Conservation (phyloP, 768 basidiomycete genomes). For the Hypholoma sublateritium region DNA sequence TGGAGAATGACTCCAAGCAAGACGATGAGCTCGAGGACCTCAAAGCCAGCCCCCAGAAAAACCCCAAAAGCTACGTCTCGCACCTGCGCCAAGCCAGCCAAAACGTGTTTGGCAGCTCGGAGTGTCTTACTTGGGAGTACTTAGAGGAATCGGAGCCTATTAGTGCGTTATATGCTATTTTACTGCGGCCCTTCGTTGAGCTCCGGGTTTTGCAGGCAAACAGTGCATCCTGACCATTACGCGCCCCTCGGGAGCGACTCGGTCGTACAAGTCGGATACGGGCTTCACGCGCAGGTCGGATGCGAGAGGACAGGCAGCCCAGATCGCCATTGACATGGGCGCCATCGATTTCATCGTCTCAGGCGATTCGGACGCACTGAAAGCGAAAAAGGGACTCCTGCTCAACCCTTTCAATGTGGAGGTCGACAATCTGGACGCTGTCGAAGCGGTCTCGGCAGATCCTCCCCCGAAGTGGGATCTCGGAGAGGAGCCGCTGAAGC, state of each 20-base stretch:
- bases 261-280: slow-evolving; percentile 54
- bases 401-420: slow-evolving; percentile 31
- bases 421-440: slow-evolving; percentile 16
- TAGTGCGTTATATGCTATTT: slow-evolving; percentile 26
- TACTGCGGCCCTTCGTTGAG: background rate
- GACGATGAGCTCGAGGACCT: slow-evolving; percentile 7
- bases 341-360: slow-evolving; percentile 56
- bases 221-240: slow-evolving; percentile 64
- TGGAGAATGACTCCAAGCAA: background rate
- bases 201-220: slow-evolving; percentile 38
- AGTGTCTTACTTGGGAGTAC: slow-evolving; percentile 47
- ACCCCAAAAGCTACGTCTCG: slow-evolving; percentile 20
- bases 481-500: slow-evolving; percentile 26
- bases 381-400: slow-evolving; percentile 33
- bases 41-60: background rate
- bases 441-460: slow-evolving; percentile 7
- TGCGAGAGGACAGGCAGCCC: slow-evolving; percentile 53
- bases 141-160: slow-evolving; percentile 35
- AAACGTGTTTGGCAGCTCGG: slow-evolving; percentile 38
- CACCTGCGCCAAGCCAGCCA: slow-evolving; percentile 44
- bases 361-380: slow-evolving; percentile 38
- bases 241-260: slow-evolving; percentile 47
- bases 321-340: slow-evolving; percentile 56
- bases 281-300: slow-evolving; percentile 46
- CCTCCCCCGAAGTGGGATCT: slow-evolving; percentile 15